Base-by-base conservation (phyloP, 495 filamentous ascomycete species). In the Daldinia bambusicola region DNA sequence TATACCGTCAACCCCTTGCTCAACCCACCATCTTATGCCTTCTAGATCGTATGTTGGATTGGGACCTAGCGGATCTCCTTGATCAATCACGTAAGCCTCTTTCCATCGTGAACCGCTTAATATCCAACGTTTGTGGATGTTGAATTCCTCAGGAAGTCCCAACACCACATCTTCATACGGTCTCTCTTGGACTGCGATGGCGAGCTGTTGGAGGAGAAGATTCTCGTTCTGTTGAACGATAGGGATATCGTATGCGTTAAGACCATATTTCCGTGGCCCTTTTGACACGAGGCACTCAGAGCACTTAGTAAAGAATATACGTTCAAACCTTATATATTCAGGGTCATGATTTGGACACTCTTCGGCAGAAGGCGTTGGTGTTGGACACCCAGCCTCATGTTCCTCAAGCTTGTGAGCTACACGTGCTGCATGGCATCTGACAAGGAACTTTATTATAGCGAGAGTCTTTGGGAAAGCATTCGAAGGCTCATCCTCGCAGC, bases 221-320 rank as follows among this genome's bases (percentile, higher is more conserved):
- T 5, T 48, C 12, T 72, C 67, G 26, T 14, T 48, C 5, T 61
- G 43, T 65, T 34, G 36, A 60, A 16, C 56, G 43, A 10, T 37
- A 37, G 31, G 40, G 2, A 22, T 40, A 30, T 72, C 51, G 0
- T 61, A 14, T 14, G 56, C 50, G 14, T 4, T 53, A 5, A 62
- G 18, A 0, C 40, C 43, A 0, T 16, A 36, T 26, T 18, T 40
- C 9, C 16, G 10, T 3, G 6, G 14, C 0, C 20, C 30, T 1
- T 18, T 37, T 2, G 4, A 26, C 12, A 13, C 14, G 4, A 67
- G n/a, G 34, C 70, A 72, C 1, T 18, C 1, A 1, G 31, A 32
- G 51, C 70, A 73, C 1, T 4, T 53, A 4, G 61, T 38, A 32
- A 32, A 73, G 57, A 53, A 73, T 1, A 73, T 26, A 13, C 70